Evolutionary conservation across 352 stramenopile genomes (phyloP).

Genomic region (Halophytophthora polymorphica): DNA sequence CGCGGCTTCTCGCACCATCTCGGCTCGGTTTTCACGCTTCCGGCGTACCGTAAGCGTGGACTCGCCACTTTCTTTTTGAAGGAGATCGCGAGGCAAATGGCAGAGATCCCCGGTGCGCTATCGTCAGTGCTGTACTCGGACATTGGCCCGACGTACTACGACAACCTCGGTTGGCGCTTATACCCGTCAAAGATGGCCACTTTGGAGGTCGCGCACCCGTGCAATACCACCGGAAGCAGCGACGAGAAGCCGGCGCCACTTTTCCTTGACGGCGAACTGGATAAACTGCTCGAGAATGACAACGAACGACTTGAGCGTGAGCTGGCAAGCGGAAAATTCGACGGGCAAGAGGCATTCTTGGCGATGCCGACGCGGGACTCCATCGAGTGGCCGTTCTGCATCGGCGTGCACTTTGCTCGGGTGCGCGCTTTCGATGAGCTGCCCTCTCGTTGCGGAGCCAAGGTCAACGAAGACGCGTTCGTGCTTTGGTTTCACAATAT

Average conservation of each 20-base stretch:
- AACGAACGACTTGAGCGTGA: constrained; percentile 32
- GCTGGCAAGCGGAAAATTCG: constrained; percentile 22
- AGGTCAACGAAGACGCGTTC: constrained; percentile 40
- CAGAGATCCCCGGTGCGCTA: constrained; percentile 22
- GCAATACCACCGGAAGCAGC: constrained; percentile 4
- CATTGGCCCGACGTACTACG: constrained; percentile 66
- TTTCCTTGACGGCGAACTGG: constrained; percentile 34
- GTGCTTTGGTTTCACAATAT: constrained; percentile 67
- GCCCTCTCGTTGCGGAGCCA: constrained; percentile 37
- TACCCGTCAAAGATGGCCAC: constrained; percentile 43
- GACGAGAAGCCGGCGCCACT: constrained; percentile 12
- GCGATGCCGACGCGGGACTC: constrained; percentile 48
- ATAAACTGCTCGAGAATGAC: constrained; percentile 39
- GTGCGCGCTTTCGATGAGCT: constrained; percentile 28
- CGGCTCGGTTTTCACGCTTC: constrained; percentile 66
- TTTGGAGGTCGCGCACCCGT: constrained; percentile 17
- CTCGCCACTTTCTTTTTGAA: constrained; percentile 49
- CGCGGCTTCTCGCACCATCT: constrained; percentile 56
- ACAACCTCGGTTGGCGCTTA: constrained; percentile 50
- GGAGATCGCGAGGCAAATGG: constrained; percentile 31
- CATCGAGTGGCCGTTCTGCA: constrained; percentile 65
- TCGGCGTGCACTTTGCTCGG: constrained; percentile 48
- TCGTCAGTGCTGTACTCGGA: constrained; percentile 64
- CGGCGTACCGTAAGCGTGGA: constrained; percentile 37
- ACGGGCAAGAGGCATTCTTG: constrained; percentile 36